These are phyloP conservation scores for Xylariaceae sp. DNA, from an alignment of 2,329 filamentous ascomycete genomes.

Conservation along the genomic window DNA sequence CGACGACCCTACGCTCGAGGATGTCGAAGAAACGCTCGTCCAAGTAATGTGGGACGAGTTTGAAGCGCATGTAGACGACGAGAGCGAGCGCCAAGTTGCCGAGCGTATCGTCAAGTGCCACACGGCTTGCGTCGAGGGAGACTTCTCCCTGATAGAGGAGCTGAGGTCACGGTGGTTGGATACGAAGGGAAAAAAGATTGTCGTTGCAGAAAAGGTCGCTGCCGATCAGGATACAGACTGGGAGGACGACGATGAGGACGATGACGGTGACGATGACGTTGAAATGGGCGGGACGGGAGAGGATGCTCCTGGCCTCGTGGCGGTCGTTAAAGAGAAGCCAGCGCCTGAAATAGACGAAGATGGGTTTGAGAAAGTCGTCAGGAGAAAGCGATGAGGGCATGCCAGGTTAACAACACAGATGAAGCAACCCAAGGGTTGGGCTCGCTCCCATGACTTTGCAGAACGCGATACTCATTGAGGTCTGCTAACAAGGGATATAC, in stretches of 20 bases:
- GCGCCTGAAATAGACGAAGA: conserved; percentile 75
- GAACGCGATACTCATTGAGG: conserved; percentile 10
- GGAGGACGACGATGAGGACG: conserved; percentile 57
- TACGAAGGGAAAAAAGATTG: conserved; percentile 55
- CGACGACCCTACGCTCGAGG: conserved; percentile 63
- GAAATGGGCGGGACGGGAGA: conserved; percentile 64
- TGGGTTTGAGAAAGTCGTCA: conserved; percentile 72
- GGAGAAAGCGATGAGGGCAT: conserved; percentile 52
- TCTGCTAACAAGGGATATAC: conserved; percentile 19
- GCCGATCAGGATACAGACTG: conserved; percentile 39
- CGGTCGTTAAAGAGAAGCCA: conserved; percentile 56
- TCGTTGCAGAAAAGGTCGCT: conserved; percentile 27
- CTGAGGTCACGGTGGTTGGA: conserved; percentile 61
- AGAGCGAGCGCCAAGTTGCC: conserved; percentile 72
- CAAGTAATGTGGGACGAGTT: conserved; percentile 97
- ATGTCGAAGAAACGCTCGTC: conserved; percentile 79
- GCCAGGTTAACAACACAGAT: not conserved
- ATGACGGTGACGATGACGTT: conserved; percentile 51
- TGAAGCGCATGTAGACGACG: conserved; percentile 87
- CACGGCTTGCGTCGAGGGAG: conserved; percentile 59
- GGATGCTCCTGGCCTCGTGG: conserved; percentile 61
- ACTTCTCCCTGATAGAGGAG: conserved; percentile 60
- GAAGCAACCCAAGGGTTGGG: not conserved
- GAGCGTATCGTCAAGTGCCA: conserved; percentile 65
- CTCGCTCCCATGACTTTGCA: too few species aligned